phyloP scores from a whole-genome alignment of 306 rosid genomes.

The Cicer chorassanicum region DNA sequence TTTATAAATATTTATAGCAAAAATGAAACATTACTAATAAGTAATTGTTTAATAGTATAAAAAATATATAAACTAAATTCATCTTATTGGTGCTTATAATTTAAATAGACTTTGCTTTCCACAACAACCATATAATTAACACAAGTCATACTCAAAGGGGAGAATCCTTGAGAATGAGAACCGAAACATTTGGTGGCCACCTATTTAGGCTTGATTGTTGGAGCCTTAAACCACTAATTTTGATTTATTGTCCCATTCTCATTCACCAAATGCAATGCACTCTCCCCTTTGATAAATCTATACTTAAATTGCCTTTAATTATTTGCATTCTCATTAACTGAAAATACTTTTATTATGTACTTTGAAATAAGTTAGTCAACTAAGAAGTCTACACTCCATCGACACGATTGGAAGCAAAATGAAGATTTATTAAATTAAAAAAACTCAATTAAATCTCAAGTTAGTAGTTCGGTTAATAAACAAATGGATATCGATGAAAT shows the following conservation, averaged over 20 bases:
- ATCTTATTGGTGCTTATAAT: too few species aligned
- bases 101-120: constrained; percentile 1
- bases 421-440: not conserved
- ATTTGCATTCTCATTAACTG: constrained; percentile 34
- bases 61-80: too few species aligned
- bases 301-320: not conserved
- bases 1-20: too few species aligned
- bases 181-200: constrained; percentile 42
- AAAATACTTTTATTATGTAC: constrained; percentile 28
- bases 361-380: constrained; percentile 41
- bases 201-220: constrained; percentile 55
- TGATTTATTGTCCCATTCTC: constrained; percentile 33
- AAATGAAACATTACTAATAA: too few species aligned
- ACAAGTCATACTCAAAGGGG: constrained; percentile 5
- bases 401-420: too few species aligned
- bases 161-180: constrained; percentile 8
- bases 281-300: constrained; percentile 22
- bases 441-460: not conserved
- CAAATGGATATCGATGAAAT: too few species aligned
- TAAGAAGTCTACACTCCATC: not conserved
- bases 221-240: constrained; percentile 23
- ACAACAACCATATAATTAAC: constrained; percentile 40
- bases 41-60: too few species aligned
- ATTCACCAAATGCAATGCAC: constrained; percentile 11
- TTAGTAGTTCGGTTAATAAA: too few species aligned